Percentiles rank a stretch among this genome's conserved stretches.
Evolutionary conservation across 768 basidiomycete genomes (phyloP).

Genomic region (Russula sp.): DNA sequence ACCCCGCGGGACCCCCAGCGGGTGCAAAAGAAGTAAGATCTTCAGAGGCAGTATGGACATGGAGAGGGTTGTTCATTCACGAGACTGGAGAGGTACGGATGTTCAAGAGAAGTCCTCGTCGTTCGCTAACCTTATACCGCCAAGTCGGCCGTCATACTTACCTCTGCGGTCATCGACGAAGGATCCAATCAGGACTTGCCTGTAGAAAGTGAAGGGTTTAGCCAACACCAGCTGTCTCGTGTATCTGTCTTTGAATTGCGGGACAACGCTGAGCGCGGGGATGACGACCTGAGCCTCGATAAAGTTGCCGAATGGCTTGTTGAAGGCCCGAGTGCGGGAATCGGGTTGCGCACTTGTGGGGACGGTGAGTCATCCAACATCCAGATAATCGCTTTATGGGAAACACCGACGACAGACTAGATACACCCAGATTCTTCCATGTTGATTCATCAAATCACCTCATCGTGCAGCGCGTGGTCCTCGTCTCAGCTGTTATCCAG

Average conservation of each 20-base stretch:
- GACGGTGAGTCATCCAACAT: constrained; percentile 16
- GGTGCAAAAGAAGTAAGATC: constrained; percentile 38
- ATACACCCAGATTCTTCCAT: constrained; percentile 42
- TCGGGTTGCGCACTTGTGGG: constrained; percentile 16
- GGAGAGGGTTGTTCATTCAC: constrained; percentile 37
- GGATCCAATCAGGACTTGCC: not conserved
- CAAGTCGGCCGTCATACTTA: constrained; percentile 24
- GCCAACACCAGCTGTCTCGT: constrained; percentile 10
- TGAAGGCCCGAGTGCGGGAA: constrained; percentile 19
- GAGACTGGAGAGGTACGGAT: constrained; percentile 35
- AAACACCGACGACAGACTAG: constrained; percentile 33
- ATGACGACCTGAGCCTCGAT: constrained; percentile 13
- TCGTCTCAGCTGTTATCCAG: constrained; percentile 23
- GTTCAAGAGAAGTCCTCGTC: not conserved
- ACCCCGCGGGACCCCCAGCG: constrained; percentile 33
- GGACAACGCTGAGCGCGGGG: constrained; percentile 13
- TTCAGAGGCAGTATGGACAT: constrained; percentile 35
- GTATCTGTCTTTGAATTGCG: constrained; percentile 21
- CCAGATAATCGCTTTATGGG: not conserved
- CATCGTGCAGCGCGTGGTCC: constrained; percentile 36
- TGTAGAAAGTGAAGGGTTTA: constrained; percentile 3
- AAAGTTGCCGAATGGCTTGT: constrained; percentile 28
- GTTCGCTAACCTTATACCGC: not conserved
- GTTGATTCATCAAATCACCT: constrained; percentile 47
- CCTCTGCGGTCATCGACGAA: constrained; percentile 20